Evolutionary conservation across 805 yeast species (phyloP).

Genomic region (Wickerhamiella occidentalis): DNA sequence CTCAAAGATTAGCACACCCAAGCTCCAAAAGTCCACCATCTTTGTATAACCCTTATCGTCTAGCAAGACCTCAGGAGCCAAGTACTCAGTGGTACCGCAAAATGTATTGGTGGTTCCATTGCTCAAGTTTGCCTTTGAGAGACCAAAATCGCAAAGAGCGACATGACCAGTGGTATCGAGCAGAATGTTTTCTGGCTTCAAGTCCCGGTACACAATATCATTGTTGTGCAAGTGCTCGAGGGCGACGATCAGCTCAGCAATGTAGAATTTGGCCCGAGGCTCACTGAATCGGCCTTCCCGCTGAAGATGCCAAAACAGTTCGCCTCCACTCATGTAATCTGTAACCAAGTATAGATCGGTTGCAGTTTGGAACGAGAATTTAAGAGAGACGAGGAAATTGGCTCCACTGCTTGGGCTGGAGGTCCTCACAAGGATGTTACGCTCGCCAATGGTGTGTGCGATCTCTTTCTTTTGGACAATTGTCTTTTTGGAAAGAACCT

Average conservation of each 20-base stretch:
- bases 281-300: slow-evolving; percentile 91
- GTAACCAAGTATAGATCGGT: slow-evolving; percentile 85
- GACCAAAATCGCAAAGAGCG: slow-evolving; percentile 93
- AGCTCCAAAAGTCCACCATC: slow-evolving; percentile 98
- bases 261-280: slow-evolving; percentile 90
- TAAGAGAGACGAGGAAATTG: slow-evolving; percentile 90
- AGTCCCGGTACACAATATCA: slow-evolving; percentile 90
- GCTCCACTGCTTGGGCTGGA: slow-evolving; percentile 56
- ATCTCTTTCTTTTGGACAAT: slow-evolving; percentile 95
- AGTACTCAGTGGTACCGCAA: slow-evolving; percentile 96
- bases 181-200: slow-evolving; percentile 92
- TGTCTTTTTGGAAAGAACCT: slow-evolving; percentile 84
- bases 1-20: slow-evolving; percentile 92
- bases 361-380: slow-evolving; percentile 93
- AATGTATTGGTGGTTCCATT: slow-evolving; percentile 83
- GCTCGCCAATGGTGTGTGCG: slow-evolving; percentile 95
- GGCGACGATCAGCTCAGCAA: slow-evolving; percentile 89
- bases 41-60: slow-evolving; percentile 96
- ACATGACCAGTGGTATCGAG: slow-evolving; percentile 95
- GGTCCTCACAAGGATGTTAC: slow-evolving; percentile 87
- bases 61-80: slow-evolving; percentile 90
- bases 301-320: slow-evolving; percentile 91
- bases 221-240: slow-evolving; percentile 90
- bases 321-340: slow-evolving; percentile 98
- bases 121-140: slow-evolving; percentile 82